Base-by-base conservation (phyloP, 306 rosid species). In the Rosa chinensis region DNA sequence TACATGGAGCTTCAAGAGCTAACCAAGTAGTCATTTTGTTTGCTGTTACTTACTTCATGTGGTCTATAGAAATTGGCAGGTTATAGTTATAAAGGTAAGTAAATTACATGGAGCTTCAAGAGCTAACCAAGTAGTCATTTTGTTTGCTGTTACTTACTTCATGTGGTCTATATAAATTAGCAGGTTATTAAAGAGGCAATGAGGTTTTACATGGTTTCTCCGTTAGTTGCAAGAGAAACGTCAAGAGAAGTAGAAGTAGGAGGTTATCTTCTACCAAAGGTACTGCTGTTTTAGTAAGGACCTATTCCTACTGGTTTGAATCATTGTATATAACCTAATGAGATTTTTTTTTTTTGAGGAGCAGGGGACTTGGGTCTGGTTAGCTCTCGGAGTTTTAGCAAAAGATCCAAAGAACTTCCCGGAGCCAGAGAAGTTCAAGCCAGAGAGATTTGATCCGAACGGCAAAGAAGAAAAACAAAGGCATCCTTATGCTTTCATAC, bases 361-460 rank as follows among this genome's bases (percentile, higher is more conserved):
- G 79, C 87, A 95, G 99, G 98, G 99, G 2, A 91, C 98, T 32
- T 95, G 99, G 99, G 96, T 95, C 13, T 95, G 99, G 99, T 79
- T 93, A 75, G 94, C 98, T 4, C 92, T 81, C 18, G 99, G 99
- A 75, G 98, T 91, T 76, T 81, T 93, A 78, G 93, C 98, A 8
- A 95, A 95, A 79, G 99, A 95, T 77, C 93, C 97, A 6, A 88
- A 17, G 74, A 87, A 91, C 79, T 93, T 91, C 84, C 91, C 96
- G 5, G 99, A 93, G 84, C 99, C 99, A 78, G 94, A 93, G 16
- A 89, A 90, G 89, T 95, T 95, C 86, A 91, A 76, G 80, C 99
- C 98, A 13, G 97, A 91, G 86, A 89, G 99, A 83, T 95, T 95
- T 82, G 96, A 93, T 63, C 96, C 96, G 58, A 85, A 84, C 7